Percentiles rank a stretch among this genome's conserved stretches.
phyloP scores from a whole-genome alignment of 495 filamentous ascomycete species.

The Hypoxylon trugodes region DNA sequence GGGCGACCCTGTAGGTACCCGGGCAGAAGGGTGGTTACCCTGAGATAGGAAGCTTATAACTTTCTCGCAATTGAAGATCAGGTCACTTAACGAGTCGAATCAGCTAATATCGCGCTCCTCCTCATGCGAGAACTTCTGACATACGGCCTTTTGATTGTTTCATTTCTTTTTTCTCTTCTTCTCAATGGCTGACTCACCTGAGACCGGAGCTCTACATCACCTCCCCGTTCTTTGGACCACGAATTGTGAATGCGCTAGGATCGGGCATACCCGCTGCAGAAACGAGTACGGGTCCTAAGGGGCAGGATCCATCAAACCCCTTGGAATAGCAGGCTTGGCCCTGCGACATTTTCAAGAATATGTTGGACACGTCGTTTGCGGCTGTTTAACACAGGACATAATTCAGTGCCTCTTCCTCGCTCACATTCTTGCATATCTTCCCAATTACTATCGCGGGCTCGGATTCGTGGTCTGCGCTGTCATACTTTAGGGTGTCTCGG shows the following conservation, averaged over 20 bases:
- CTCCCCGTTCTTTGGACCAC: constrained; percentile 57
- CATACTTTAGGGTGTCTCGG: constrained; percentile 52
- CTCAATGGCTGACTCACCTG: constrained; percentile 10
- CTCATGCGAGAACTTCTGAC: constrained; percentile 32
- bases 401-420: constrained; percentile 53
- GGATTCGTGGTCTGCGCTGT: constrained; percentile 56
- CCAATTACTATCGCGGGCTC: constrained; percentile 60
- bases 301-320: constrained; percentile 57
- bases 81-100: constrained; percentile 45
- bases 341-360: constrained; percentile 54
- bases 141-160: not conserved
- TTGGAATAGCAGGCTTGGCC: constrained; percentile 59
- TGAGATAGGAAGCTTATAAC: constrained; percentile 59
- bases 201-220: constrained; percentile 29
- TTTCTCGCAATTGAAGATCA: constrained; percentile 56
- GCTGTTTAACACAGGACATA: constrained; percentile 59
- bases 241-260: constrained; percentile 46
- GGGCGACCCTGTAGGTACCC: constrained; percentile 59
- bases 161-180: not conserved
- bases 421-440: constrained; percentile 56
- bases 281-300: constrained; percentile 64
- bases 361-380: constrained; percentile 56
- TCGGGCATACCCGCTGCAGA: constrained; percentile 60
- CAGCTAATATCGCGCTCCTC: constrained; percentile 33
- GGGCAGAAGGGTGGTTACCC: constrained; percentile 56